These are phyloP conservation scores for Physcia stellaris DNA, from an alignment of 495 filamentous ascomycete genomes.

Conservation along the genomic window DNA sequence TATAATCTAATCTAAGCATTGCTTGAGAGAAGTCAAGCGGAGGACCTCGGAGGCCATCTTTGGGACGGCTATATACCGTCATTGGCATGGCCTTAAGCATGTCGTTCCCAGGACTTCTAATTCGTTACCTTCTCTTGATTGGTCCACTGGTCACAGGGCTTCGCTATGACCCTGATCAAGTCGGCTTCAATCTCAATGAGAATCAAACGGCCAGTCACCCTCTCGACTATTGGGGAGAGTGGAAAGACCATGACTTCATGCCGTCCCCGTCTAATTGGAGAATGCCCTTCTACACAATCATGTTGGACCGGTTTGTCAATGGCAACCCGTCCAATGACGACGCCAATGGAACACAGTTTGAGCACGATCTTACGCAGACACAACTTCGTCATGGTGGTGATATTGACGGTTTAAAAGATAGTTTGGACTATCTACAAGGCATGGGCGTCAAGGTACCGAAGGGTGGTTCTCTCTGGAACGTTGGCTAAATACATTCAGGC, in stretches of 20 bases:
- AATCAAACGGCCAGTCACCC: conserved; percentile 44
- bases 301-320: conserved; percentile 59
- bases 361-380: conserved; percentile 54
- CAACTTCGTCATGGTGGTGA: conserved; percentile 69
- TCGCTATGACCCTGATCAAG: conserved; percentile 39
- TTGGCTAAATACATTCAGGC: no score
- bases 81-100: no score
- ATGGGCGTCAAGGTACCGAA: conserved; percentile 69
- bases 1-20: no score
- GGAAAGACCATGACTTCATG: conserved; percentile 38
- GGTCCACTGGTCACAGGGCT: no score
- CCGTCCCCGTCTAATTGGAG: conserved; percentile 56
- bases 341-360: conserved; percentile 52
- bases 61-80: no score
- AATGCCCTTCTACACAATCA: conserved; percentile 58
- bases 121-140: no score
- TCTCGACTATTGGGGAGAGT: conserved; percentile 48
- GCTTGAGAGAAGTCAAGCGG: no score
- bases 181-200: conserved; percentile 47
- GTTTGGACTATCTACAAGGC: conserved; percentile 60
- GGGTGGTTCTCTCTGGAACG: conserved; percentile 17
- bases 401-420: conserved; percentile 47
- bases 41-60: no score
- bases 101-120: no score
- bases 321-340: conserved; percentile 62